These are phyloP conservation scores for Teunomyces lycoperdinae DNA, from an alignment of 805 yeast species.

Conservation along the genomic window DNA sequence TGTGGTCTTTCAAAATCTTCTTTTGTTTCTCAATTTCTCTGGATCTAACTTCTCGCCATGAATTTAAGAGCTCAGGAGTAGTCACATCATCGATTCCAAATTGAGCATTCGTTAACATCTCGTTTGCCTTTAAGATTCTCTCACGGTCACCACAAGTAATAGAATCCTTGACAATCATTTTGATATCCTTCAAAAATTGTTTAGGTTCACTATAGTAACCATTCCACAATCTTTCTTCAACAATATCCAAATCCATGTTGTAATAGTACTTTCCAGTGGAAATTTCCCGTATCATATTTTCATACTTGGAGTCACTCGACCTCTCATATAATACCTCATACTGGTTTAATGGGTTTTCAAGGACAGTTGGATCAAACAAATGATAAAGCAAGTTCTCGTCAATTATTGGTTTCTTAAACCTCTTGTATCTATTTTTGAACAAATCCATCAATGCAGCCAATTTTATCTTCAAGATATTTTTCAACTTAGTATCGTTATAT, in stretches of 20 bases:
- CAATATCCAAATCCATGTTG: conserved; percentile 91
- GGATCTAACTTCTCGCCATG: conserved; percentile 69
- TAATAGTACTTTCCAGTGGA: conserved; percentile 67
- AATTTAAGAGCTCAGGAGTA: conserved; percentile 64
- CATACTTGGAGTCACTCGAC: conserved; percentile 42
- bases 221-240: conserved; percentile 96
- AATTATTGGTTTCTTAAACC: conserved; percentile 86
- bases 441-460: conserved; percentile 86
- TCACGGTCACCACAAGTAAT: conserved; percentile 78
- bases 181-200: conserved; percentile 82
- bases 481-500: conserved; percentile 74
- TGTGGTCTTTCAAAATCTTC: conserved; percentile 38
- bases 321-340: conserved; percentile 45
- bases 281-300: conserved; percentile 78
- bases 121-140: conserved; percentile 75
- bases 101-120: conserved; percentile 94
- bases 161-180: conserved; percentile 79
- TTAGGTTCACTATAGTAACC: conserved; percentile 92
- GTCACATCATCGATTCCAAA: conserved; percentile 91
- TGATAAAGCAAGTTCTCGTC: conserved; percentile 75
- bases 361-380: conserved; percentile 63
- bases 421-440: conserved; percentile 79
- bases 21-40: conserved; percentile 61
- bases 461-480: conserved; percentile 81
- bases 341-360: conserved; percentile 33